phyloP scores from a whole-genome alignment of 352 stramenopile genomes.

The Globisporangium apiculatum region DNA sequence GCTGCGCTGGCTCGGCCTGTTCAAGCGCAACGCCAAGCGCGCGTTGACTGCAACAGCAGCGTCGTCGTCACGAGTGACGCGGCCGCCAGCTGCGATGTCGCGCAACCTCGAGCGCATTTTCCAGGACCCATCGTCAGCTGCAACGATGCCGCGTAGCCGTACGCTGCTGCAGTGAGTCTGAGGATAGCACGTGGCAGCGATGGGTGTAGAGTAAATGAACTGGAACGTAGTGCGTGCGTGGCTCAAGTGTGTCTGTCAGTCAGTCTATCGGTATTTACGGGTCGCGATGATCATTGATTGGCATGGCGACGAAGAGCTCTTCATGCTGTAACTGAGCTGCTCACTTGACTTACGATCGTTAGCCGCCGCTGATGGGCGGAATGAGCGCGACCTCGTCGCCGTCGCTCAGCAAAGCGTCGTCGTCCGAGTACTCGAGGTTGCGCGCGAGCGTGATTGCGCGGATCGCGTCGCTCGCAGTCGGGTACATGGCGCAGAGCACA shows the following conservation, averaged over 20 bases:
- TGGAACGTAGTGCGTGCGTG: too few relatives aligned
- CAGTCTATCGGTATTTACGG: too few relatives aligned
- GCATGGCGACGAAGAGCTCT: too few relatives aligned
- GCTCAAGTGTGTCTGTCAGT: too few relatives aligned
- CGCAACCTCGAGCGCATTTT: conserved; percentile 68
- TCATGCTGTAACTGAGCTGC: too few relatives aligned
- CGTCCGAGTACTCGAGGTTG: conserved; percentile 67
- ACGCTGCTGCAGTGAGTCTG: conserved; percentile 11
- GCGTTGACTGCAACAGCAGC: too few relatives aligned
- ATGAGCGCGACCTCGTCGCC: conserved; percentile 81
- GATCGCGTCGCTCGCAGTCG: conserved; percentile 34
- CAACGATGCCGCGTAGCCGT: conserved; percentile 1
- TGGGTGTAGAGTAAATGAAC: conserved; percentile 5
- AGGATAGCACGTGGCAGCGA: not conserved
- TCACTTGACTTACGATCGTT: too few relatives aligned
- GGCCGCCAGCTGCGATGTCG: conserved; percentile 17
- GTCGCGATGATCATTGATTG: too few relatives aligned
- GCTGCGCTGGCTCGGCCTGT: conserved; percentile 38
- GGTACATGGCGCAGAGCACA: conserved; percentile 42
- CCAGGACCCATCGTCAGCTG: conserved; percentile 34
- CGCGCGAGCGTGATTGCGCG: conserved; percentile 53
- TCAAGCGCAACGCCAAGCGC: conserved; percentile 24
- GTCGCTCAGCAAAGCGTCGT: conserved; percentile 37
- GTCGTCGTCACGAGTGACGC: conserved; percentile 13
- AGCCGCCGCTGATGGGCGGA: conserved; percentile 71